Conservation (phyloP, 495 filamentous ascomycete species). For the Annulohypoxylon maeteangense region DNA sequence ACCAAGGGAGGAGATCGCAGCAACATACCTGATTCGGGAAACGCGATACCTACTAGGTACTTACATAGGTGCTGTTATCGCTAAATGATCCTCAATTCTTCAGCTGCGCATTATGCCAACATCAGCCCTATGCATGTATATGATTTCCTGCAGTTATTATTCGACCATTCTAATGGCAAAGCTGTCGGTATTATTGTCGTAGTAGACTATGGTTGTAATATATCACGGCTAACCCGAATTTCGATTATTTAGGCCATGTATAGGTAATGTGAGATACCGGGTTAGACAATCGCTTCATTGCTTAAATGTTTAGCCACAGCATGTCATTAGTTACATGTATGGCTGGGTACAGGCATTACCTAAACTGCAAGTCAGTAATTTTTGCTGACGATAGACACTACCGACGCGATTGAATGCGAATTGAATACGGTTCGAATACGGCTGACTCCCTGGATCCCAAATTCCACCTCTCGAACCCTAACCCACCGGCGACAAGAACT, state of each 20-base stretch:
- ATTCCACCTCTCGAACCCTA: not conserved
- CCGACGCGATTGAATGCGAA: not conserved
- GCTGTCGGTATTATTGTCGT: not conserved
- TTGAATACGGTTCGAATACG: not conserved
- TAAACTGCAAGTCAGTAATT: no score
- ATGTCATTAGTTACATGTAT: not conserved
- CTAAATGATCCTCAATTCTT: not conserved
- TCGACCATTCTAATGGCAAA: not conserved
- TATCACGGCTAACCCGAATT: not conserved
- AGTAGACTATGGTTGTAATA: not conserved
- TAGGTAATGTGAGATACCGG: not conserved
- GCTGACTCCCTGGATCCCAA: not conserved
- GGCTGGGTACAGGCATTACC: not conserved
- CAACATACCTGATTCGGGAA: slow-evolving; percentile 21
- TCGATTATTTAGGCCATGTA: not conserved
- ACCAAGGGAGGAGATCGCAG: not conserved
- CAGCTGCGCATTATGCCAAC: not conserved
- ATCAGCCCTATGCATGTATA: not conserved
- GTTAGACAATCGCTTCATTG: not conserved
- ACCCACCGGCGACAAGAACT: not conserved
- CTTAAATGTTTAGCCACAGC: not conserved
- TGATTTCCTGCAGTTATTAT: not conserved
- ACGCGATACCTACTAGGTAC: no score
- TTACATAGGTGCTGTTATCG: no score
- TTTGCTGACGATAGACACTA: not conserved